Conservation (phyloP, 352 stramenopile genomes). For the Phytophthora sp. region DNA sequence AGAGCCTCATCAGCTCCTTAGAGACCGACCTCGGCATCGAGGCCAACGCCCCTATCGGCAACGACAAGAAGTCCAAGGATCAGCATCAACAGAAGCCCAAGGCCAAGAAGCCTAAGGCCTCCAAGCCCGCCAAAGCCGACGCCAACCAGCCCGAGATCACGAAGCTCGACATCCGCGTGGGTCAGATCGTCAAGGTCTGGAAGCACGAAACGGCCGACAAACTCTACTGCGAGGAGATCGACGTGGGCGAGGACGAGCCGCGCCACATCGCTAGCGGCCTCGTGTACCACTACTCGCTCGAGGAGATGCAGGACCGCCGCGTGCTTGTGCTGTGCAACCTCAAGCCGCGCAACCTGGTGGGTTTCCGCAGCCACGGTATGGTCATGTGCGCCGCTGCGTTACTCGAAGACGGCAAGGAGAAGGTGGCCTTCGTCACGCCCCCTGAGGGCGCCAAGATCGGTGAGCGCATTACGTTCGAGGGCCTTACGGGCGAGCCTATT, state of each 20-base stretch:
- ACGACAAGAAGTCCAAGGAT: conserved; percentile 37
- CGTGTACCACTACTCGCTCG: conserved; percentile 87
- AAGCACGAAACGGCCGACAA: conserved; percentile 92
- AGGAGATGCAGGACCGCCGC: conserved; percentile 86
- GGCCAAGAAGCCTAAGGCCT: conserved; percentile 50
- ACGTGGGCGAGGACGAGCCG: conserved; percentile 88
- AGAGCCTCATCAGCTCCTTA: conserved; percentile 70
- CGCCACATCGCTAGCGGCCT: conserved; percentile 88
- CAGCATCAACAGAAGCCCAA: conserved; percentile 49
- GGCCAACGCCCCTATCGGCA: conserved; percentile 56
- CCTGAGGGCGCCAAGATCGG: conserved; percentile 75
- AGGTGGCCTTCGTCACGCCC: conserved; percentile 86
- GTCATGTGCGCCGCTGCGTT: conserved; percentile 86
- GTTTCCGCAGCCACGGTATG: conserved; percentile 93
- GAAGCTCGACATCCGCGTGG: conserved; percentile 93
- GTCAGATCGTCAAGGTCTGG: conserved; percentile 92
- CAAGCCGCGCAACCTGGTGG: conserved; percentile 90
- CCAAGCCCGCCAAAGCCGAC: conserved; percentile 57
- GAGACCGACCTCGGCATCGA: conserved; percentile 82
- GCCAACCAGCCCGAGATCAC: conserved; percentile 87
- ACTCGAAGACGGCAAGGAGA: conserved; percentile 76
- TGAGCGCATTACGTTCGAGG: conserved; percentile 78
- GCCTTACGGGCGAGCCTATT: conserved; percentile 70
- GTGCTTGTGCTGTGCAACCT: conserved; percentile 93
- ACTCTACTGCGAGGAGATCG: conserved; percentile 93